Evolutionary conservation across 768 basidiomycete genomes (phyloP), one percentile per base, ranked within the genome.

Genomic region (Hygrophoropsis aurantiaca): DNA sequence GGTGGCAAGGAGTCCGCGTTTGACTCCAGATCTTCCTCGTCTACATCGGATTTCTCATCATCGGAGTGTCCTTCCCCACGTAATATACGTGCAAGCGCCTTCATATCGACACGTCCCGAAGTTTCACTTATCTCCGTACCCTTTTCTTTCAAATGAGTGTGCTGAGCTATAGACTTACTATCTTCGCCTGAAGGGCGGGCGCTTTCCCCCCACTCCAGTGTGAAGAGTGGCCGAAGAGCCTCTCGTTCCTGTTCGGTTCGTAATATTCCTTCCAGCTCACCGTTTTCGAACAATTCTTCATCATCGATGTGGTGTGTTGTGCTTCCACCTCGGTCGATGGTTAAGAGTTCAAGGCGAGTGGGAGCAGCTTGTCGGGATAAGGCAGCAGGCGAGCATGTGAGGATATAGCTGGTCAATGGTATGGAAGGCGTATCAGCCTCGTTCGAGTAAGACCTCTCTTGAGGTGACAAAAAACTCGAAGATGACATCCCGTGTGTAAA

Each of bases 221-320:
- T 56, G 23, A 74, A 64, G 11, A 68, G 46, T 9, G 59, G 56
- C 34, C 59, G 58, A 49, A 87, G 59, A 2, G 68, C 64, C 42
- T 69, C 66, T 13, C 71, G 70, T 59, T 90, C 84, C 18, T 71
- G 74, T 25, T 78, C 70, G 38, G 56, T 67, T 46, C 89, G 68
- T 18, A 87, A 53, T 23, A 87, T 44, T 16, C 68, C 74, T 44
- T 89, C 87, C 21, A 87, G 61, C 61, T 91, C 89, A 3, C 81
- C 84, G 24, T 79, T 74, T 3, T 66, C 75, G 49, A 91, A 88
- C 19, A 91, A 67, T 48, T 90, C 89, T 7, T 87, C 82, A 50
- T 92, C 89, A 2, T 56, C 51, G 16, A 91, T 79, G 18, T 74
- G 65, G 19, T 69, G 68, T 27, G 64, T 70, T 5, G 67, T 69